These are phyloP conservation scores for Hygrophila difformis DNA, from an alignment of 257 asterid species.

Conservation along the genomic window DNA sequence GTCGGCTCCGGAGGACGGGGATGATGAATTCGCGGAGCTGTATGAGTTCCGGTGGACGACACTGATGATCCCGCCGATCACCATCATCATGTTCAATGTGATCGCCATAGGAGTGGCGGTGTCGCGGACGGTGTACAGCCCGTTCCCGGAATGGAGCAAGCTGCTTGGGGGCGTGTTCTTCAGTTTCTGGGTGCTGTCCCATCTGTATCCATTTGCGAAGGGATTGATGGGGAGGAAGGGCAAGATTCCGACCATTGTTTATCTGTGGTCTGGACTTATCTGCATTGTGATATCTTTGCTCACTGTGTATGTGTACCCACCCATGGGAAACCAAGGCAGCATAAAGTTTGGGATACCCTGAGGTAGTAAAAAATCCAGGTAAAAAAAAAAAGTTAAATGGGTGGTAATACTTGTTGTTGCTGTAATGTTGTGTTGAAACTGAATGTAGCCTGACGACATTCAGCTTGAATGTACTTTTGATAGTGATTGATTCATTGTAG, in stretches of 20 bases:
- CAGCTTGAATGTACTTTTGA: no score
- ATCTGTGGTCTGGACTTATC: constrained; percentile 80
- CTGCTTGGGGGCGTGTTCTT: constrained; percentile 79
- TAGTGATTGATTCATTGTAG: no score
- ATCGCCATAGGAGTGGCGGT: constrained; percentile 64
- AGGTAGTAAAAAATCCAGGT: no score
- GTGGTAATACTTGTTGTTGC: no score
- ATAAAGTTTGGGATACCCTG: constrained; percentile 36
- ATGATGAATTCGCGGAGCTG: constrained; percentile 69
- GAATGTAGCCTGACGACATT: no score
- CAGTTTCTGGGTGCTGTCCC: constrained; percentile 90
- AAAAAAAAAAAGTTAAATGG: no score
- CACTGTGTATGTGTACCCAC: constrained; percentile 63
- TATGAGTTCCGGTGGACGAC: constrained; percentile 80
- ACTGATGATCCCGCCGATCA: constrained; percentile 77
- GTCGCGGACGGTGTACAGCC: constrained; percentile 64
- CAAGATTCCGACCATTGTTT: constrained; percentile 80
- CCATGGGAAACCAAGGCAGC: constrained; percentile 36
- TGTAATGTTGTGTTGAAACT: no score
- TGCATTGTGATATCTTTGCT: constrained; percentile 69
- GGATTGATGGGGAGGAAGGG: constrained; percentile 83
- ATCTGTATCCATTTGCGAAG: constrained; percentile 81
- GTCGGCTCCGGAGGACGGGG: constrained; percentile 59
- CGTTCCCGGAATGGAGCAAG: constrained; percentile 86
- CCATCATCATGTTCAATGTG: constrained; percentile 66